These are phyloP conservation scores for Rhodocollybia butyracea DNA, from an alignment of 768 basidiomycete genomes.

Conservation along the genomic window DNA sequence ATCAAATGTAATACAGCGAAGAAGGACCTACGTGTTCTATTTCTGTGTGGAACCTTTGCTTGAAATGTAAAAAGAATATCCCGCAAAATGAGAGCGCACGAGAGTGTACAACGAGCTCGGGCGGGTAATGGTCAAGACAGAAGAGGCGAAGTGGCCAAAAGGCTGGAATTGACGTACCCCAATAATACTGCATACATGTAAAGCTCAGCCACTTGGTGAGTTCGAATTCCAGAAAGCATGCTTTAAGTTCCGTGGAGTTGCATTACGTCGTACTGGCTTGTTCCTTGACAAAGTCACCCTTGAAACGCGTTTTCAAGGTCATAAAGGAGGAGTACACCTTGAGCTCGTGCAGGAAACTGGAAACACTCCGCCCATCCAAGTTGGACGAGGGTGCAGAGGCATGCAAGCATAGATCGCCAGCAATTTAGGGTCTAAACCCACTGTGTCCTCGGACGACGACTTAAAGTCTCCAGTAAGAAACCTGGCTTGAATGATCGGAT, in stretches of 20 bases:
- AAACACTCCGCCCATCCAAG: no score
- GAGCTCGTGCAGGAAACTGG: neutral
- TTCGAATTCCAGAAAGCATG: slow-evolving; percentile 1
- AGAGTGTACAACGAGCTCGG: neutral
- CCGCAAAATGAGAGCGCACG: neutral
- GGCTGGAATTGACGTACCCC: neutral
- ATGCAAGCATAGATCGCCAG: no score
- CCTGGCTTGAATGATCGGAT: slow-evolving; percentile 1
- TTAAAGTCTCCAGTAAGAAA: neutral
- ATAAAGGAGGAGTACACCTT: neutral
- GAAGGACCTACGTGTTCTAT: no score
- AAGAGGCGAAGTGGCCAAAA: neutral
- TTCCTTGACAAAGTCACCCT: neutral
- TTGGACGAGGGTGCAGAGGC: no score
- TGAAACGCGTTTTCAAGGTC: neutral
- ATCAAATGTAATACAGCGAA: neutral
- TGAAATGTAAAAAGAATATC: neutral
- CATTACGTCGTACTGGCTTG: neutral
- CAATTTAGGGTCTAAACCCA: neutral
- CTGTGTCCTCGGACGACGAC: no score
- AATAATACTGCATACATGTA: neutral
- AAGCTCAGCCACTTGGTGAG: neutral
- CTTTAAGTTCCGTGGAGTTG: neutral
- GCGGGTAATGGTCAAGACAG: slow-evolving; percentile 6
- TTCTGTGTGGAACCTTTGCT: neutral